Conservation (phyloP, 371 early-diverging fungal genomes). For the Rhizopus microsporus region DNA sequence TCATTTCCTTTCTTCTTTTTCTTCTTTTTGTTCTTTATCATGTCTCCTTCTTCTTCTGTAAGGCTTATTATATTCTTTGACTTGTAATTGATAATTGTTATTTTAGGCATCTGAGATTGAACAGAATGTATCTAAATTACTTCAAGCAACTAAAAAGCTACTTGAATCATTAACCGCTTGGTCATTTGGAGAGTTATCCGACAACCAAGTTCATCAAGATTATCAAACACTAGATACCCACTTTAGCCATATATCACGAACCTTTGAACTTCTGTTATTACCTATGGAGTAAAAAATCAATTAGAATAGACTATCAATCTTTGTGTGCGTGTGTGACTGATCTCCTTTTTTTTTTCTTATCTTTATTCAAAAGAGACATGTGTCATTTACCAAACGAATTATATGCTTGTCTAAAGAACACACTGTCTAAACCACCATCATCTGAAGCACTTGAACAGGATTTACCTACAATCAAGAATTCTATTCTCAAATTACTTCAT, state of each 20-base stretch:
- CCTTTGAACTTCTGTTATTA: slow-evolving; percentile 49
- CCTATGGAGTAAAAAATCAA: slow-evolving; percentile 47
- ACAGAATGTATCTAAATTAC: slow-evolving; percentile 49
- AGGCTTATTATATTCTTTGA: neutral
- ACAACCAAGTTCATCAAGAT: slow-evolving; percentile 52
- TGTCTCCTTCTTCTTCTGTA: slow-evolving; percentile 2
- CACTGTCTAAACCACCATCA: slow-evolving; percentile 53
- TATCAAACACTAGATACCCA: slow-evolving; percentile 48
- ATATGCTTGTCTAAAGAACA: slow-evolving; percentile 43
- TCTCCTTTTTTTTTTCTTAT: neutral
- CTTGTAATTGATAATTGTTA: too few relatives aligned
- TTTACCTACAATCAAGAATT: slow-evolving; percentile 56
- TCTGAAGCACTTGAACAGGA: slow-evolving; percentile 50
- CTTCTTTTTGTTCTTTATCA: too few relatives aligned
- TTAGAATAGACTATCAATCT: neutral
- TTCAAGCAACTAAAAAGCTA: slow-evolving; percentile 58
- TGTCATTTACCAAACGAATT: slow-evolving; percentile 54
- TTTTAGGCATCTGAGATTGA: slow-evolving; percentile 54
- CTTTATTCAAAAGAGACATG: slow-evolving; percentile 40
- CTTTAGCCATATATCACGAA: slow-evolving; percentile 45
- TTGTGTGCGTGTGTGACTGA: too few relatives aligned
- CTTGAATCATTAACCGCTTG: slow-evolving; percentile 59
- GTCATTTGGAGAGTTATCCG: slow-evolving; percentile 39
- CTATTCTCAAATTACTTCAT: slow-evolving; percentile 55
- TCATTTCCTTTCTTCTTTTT: too few relatives aligned